Conservation (phyloP, 495 filamentous ascomycete species). For the Aspergillus nanangensis region DNA sequence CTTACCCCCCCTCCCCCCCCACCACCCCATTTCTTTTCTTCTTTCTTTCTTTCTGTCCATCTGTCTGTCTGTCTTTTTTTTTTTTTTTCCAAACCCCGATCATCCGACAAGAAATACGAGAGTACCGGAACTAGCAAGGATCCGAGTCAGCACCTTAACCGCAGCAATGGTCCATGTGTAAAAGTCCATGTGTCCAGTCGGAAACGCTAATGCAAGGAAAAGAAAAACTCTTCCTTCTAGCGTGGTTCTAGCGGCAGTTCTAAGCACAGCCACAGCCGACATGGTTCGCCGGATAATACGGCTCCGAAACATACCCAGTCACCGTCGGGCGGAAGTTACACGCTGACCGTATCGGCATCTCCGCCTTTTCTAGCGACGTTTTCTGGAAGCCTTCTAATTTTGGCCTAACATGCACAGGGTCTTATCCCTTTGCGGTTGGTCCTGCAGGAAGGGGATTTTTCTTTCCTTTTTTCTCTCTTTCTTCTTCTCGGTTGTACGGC, state of each 20-base stretch:
- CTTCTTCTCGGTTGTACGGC: not conserved
- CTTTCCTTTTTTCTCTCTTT: not conserved
- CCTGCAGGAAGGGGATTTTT: not conserved
- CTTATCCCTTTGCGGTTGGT: not conserved
- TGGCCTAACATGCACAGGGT: not conserved
- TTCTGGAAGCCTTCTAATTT: conserved; percentile 6
- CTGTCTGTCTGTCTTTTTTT: not conserved
- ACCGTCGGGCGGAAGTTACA: not conserved
- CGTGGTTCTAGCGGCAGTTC: not conserved
- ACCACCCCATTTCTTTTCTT: too few species aligned
- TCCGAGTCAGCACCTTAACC: not conserved
- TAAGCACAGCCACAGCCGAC: not conserved
- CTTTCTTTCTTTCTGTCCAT: too few species aligned
- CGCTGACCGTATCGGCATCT: not conserved
- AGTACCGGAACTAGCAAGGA: too few species aligned
- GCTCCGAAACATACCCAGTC: not conserved
- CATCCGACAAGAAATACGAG: too few species aligned
- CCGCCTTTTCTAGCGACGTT: not conserved
- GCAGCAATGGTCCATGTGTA: not conserved
- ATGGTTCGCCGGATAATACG: not conserved
- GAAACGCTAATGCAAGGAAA: not conserved
- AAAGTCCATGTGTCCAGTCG: not conserved
- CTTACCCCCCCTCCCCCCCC: too few species aligned
- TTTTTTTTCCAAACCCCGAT: not conserved
- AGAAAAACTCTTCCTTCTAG: not conserved